Base-by-base conservation (phyloP, 1,139 yeast genomes). In the Kurtzmaniella quercitrusa region DNA sequence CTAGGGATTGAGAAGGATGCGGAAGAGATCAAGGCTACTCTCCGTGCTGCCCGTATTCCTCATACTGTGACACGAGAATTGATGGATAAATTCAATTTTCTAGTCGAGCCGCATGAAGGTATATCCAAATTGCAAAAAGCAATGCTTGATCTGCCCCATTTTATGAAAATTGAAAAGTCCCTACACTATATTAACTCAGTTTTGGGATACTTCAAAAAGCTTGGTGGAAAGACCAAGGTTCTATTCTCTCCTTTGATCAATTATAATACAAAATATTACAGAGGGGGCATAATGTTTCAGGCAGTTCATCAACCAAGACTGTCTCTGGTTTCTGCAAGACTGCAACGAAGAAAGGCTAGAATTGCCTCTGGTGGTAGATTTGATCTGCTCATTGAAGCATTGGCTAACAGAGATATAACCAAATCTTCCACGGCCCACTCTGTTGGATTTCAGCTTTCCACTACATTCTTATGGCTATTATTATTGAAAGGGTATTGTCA, bases 331-430 rank as follows among this genome's bases (percentile, higher is more conserved):
- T 16, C 18, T 8, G n/a, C 63, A 56, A 38, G 30, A 9, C 30
- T 26, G 30, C 30, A 26, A 9, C 59, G 71, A 39, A 56, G 65
- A 17, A 61, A 52, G 39, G 58, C 75, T 0, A 60, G 91, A 36
- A 65, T 88, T 36, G 94, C 94, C 11, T 93, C 95, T 1, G 98
- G 98, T 38, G 98, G 98, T 1, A 68, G 98, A 41, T 93, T 88
- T 55, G 98, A 93, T 55, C 66, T 71, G 18, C 68, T 91, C 49
- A 76, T 89, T 17, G 68, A 78, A 2, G 74, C 82, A 15, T 74
- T 88, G 47, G 76, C 88, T 0, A 78, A 60, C 38, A 59, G 59
- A 16, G 64, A 61, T 32, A 52, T 68, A 12, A 52, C 59, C 1
- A 61, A 60, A 33, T 45, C 54, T 5, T 54, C 51, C 5, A 64